Percentiles rank a stretch among this genome's conserved stretches.
Conservation (phyloP, 257 asterid genomes). For the Plantago ovata region DNA sequence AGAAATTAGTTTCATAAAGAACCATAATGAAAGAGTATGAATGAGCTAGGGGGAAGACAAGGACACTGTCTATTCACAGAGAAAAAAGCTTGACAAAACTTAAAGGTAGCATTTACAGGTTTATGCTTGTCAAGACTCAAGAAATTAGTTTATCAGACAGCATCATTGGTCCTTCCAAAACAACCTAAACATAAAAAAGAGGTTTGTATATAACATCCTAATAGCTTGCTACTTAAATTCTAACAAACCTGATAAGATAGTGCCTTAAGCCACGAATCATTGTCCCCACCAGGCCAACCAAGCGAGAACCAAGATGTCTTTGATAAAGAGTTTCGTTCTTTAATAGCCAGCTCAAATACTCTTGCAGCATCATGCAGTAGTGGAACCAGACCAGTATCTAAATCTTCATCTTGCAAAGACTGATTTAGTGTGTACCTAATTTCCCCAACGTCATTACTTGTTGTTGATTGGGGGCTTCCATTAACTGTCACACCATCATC, state of each 20-base stretch:
- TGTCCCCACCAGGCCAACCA: slow-evolving; percentile 91
- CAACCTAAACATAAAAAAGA: too few species aligned
- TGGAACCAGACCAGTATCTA: slow-evolving; percentile 68
- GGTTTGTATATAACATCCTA: slow-evolving; percentile 14
- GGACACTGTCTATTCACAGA: too few species aligned
- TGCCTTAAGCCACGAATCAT: slow-evolving; percentile 73
- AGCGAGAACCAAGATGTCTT: slow-evolving; percentile 82
- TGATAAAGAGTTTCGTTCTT: slow-evolving; percentile 57
- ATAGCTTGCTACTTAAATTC: slow-evolving; percentile 1
- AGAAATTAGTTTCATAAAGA: too few species aligned
- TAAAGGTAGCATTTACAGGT: too few species aligned
- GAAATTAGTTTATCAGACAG: too few species aligned
- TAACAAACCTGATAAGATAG: slow-evolving; percentile 82
- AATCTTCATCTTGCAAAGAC: slow-evolving; percentile 76
- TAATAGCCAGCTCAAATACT: slow-evolving; percentile 78
- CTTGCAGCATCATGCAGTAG: slow-evolving; percentile 95
- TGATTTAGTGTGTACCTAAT: slow-evolving; percentile 60
- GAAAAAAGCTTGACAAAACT: too few species aligned
- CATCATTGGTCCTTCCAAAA: too few species aligned
- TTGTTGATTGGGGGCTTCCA: slow-evolving; percentile 58
- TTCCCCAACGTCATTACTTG: slow-evolving; percentile 52
- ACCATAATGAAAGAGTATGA: too few species aligned
- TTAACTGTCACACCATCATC: slow-evolving; percentile 84
- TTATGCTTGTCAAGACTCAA: too few species aligned
- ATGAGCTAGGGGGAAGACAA: too few species aligned